Evolutionary conservation across 2,329 filamentous ascomycete genomes (phyloP), one percentile per base, ranked within the genome.

Genomic region (Monosporascus sp.): DNA sequence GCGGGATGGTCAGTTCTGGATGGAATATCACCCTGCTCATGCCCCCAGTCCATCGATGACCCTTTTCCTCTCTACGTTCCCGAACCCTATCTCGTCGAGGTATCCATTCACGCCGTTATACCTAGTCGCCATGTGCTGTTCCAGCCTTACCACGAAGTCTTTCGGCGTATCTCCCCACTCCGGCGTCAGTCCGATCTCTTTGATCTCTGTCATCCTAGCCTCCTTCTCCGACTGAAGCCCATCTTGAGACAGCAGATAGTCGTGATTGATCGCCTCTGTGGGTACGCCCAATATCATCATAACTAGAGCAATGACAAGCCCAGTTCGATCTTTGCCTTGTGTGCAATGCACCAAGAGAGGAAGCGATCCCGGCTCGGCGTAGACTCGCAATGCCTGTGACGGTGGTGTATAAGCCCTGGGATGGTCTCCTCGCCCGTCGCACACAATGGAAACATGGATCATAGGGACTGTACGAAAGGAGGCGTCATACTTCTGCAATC

Each of bases 261-360:
- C 91, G 57, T 85, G 66, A 52, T 82, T 75, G 43, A 95, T 84
- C 2, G 83, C 86, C 0, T 77, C 66, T 1, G 75, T 54, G 0
- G 84, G 81, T 1, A 88, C 70, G 7, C 70, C 72, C 3, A 88
- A 75, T 11, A 88, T 72, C 63, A 93, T 76, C 20, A 95, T 72
- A 0, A 87, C 70, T 4, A 96, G 73, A 41, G 87, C 74, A 5
- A 90, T 76, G 11, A 89, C 76, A 14, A 96, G 73, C 0, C 91
- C 91, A 1, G 84, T 91, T 2, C 91, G 82, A 65, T 96, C 91
- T 67, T 96, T 96, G 54, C 91, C 91, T 64, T 95, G 90, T 1
- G 91, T 94, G 69, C 91, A 96, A 69, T 96, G 90, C 2, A 94
- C 73, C 7, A 96, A 66, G 1, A 85, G 70, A 0, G 91, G 90